These are phyloP conservation scores for Coemansia sp. DNA, from an alignment of 192 early-diverging fungal species.

Conservation along the genomic window DNA sequence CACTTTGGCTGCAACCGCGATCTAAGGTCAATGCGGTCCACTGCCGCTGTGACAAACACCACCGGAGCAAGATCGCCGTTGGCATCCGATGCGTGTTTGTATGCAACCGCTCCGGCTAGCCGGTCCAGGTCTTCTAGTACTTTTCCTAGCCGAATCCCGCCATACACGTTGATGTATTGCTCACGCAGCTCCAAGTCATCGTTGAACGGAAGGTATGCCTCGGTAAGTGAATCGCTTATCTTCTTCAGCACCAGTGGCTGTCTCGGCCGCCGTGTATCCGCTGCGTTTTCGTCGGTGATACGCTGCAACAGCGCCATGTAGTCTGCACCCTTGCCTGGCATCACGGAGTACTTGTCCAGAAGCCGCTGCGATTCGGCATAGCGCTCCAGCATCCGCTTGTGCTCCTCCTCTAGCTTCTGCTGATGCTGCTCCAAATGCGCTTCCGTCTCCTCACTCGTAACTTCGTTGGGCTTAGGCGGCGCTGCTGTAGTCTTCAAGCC, in stretches of 20 bases:
- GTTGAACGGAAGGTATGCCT: slow-evolving; percentile 76
- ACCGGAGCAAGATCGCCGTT: slow-evolving; percentile 58
- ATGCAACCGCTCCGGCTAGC: slow-evolving; percentile 76
- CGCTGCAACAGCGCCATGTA: slow-evolving; percentile 51
- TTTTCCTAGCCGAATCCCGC: slow-evolving; percentile 76
- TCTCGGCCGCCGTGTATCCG: slow-evolving; percentile 26
- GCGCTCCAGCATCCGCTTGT: slow-evolving; percentile 47
- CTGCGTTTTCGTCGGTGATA: slow-evolving; percentile 39
- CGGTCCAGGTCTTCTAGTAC: slow-evolving; percentile 86
- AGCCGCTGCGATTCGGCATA: slow-evolving; percentile 47
- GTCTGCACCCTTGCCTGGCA: slow-evolving; percentile 50
- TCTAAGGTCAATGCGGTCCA: slow-evolving; percentile 84
- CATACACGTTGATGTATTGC: slow-evolving; percentile 76
- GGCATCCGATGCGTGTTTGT: slow-evolving; percentile 68
- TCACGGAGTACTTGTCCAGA: slow-evolving; percentile 51
- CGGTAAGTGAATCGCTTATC: slow-evolving; percentile 73
- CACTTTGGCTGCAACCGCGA: slow-evolving; percentile 59
- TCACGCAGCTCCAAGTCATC: slow-evolving; percentile 70
- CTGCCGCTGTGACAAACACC: slow-evolving; percentile 82
- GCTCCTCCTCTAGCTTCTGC: slow-evolving; percentile 37
- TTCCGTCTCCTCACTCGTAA: neutral
- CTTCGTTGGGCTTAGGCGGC: slow-evolving; percentile 11
- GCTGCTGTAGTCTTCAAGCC: slow-evolving; percentile 22
- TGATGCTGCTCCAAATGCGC: slow-evolving; percentile 17
- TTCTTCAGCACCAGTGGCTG: slow-evolving; percentile 57